A percentile compares a stretch with the other conserved stretches of the same genome.
These are phyloP conservation scores for Calonectria crousiana DNA, from an alignment of 2,329 filamentous ascomycete genomes.

Conservation along the genomic window DNA sequence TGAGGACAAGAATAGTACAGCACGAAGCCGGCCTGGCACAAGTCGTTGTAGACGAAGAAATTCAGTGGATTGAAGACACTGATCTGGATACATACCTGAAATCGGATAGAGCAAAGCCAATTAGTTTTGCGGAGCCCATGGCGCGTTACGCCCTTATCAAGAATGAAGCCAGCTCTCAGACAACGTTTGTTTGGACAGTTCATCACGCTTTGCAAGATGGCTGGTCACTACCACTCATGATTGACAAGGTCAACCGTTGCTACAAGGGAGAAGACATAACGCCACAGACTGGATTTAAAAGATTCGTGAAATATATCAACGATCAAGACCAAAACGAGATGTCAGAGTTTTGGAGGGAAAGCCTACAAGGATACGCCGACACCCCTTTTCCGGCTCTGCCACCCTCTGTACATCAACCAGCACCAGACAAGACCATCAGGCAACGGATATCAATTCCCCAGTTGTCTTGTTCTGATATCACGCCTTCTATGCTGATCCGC, in stretches of 20 bases:
- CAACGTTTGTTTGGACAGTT: slow-evolving; percentile 39
- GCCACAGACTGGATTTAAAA: neutral
- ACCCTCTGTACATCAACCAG: neutral
- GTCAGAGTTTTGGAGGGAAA: slow-evolving; percentile 11
- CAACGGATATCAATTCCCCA: neutral
- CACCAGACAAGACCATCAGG: neutral
- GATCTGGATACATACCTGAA: slow-evolving; percentile 51
- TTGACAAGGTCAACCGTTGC: slow-evolving; percentile 5
- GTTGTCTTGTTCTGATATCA: neutral
- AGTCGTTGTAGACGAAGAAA: slow-evolving; percentile 54
- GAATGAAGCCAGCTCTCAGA: neutral
- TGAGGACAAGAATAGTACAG: slow-evolving; percentile 61
- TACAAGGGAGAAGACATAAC: neutral
- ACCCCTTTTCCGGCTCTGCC: slow-evolving; percentile 22
- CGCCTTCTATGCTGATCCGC: neutral
- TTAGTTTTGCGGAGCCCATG: neutral
- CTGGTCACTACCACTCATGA: slow-evolving; percentile 32
- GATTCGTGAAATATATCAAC: neutral
- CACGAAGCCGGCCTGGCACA: slow-evolving; percentile 55
- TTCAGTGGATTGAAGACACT: slow-evolving; percentile 42
- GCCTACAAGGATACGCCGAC: neutral
- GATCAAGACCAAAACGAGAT: neutral
- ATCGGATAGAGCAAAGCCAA: neutral
- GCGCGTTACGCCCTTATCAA: slow-evolving; percentile 23
- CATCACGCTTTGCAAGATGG: slow-evolving; percentile 47